Evolutionary conservation across 2,329 filamentous ascomycete genomes (phyloP).

Genomic region (Chaetomiaceae sp.): DNA sequence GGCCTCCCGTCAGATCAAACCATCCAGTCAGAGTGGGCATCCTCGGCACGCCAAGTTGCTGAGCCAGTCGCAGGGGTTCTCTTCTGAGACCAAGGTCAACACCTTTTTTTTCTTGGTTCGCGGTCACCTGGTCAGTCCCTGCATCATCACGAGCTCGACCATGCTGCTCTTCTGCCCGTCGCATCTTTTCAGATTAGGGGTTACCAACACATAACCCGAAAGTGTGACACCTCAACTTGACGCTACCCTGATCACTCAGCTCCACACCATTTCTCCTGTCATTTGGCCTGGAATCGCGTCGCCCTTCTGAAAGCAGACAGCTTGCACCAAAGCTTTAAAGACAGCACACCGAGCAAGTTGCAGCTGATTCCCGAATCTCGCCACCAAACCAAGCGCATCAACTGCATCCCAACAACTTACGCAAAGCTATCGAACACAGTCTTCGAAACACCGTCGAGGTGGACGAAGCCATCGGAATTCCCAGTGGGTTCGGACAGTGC

Average conservation of each 20-base stretch:
- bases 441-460: no score
- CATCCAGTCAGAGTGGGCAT: conserved; percentile 14
- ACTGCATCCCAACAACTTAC: not conserved
- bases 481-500: no score
- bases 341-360: not conserved
- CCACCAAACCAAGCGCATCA: no score
- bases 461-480: no score
- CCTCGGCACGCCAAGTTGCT: conserved; percentile 18
- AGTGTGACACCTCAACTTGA: no score
- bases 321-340: not conserved
- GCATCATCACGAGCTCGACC: conserved; percentile 21
- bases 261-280: no score
- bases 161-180: not conserved
- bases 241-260: no score
- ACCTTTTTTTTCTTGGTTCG: conserved; percentile 15
- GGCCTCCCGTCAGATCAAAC: no score
- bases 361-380: no score
- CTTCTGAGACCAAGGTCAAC: conserved; percentile 18
- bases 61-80: conserved; percentile 20
- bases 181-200: not conserved
- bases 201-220: not conserved
- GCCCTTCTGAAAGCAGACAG: no score
- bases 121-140: conserved; percentile 15
- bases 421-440: no score
- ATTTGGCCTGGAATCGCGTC: not conserved